Percentiles rank a stretch among this genome's conserved stretches.
Evolutionary conservation across 2,329 filamentous ascomycete species (phyloP).

Genomic region (Penicillium sp.): DNA sequence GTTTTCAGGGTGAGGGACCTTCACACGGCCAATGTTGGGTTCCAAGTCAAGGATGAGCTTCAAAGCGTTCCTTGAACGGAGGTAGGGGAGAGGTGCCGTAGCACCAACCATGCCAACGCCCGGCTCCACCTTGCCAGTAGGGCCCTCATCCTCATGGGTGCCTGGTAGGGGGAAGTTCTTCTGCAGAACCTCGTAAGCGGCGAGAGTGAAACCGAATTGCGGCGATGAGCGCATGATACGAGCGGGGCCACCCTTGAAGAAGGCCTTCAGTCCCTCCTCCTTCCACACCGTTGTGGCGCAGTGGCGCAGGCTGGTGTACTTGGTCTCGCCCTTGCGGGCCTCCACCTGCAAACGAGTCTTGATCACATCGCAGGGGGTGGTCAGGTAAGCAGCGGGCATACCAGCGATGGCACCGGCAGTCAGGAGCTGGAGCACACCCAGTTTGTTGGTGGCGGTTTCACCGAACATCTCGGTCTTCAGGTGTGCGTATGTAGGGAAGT

Average conservation of each 20-base stretch:
- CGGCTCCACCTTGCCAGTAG: slow-evolving; percentile 64
- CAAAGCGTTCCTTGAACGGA: slow-evolving; percentile 82
- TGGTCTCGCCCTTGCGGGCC: slow-evolving; percentile 88
- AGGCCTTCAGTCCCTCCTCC: slow-evolving; percentile 92
- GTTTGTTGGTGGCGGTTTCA: slow-evolving; percentile 81
- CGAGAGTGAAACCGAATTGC: slow-evolving; percentile 96
- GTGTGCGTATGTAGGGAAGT: slow-evolving; percentile 96
- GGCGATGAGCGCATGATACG: slow-evolving; percentile 93
- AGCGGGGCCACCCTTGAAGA: slow-evolving; percentile 97
- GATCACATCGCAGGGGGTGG: slow-evolving; percentile 97
- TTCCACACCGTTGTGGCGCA: slow-evolving; percentile 79
- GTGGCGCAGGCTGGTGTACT: slow-evolving; percentile 84
- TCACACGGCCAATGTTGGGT: slow-evolving; percentile 81
- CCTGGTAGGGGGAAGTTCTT: slow-evolving; percentile 77
- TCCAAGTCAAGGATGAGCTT: slow-evolving; percentile 96
- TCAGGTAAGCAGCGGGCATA: slow-evolving; percentile 91
- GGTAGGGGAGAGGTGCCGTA: slow-evolving; percentile 63
- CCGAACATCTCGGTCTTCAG: slow-evolving; percentile 93
- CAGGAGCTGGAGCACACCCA: slow-evolving; percentile 86
- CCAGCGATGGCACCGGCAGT: slow-evolving; percentile 92
- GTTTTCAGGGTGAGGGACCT: slow-evolving; percentile 50
- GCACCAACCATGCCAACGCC: slow-evolving; percentile 65
- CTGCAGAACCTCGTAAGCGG: slow-evolving; percentile 91
- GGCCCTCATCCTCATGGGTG: slow-evolving; percentile 52
- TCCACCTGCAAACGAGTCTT: slow-evolving; percentile 98